phyloP scores from a whole-genome alignment of 2,329 filamentous ascomycete species.

The Pseudogymnoascus sp. region DNA sequence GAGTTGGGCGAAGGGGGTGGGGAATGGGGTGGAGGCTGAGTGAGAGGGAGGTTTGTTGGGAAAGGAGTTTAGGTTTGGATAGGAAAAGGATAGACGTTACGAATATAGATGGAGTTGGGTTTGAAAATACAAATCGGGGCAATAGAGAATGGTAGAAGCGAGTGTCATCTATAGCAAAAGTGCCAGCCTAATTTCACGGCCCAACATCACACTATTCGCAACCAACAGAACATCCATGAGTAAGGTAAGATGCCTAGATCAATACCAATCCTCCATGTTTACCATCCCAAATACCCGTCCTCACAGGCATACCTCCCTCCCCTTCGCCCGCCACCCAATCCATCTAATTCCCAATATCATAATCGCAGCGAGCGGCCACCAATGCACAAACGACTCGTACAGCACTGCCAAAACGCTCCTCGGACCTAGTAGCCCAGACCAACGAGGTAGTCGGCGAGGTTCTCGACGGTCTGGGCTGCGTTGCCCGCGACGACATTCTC shows the following conservation, averaged over 20 bases:
- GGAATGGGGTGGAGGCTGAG: slow-evolving; percentile 7
- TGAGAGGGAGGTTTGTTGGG: not conserved
- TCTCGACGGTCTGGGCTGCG: slow-evolving; percentile 70
- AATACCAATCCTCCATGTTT: not conserved
- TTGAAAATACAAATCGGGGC: not conserved
- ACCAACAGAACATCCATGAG: not conserved
- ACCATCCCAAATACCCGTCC: not conserved
- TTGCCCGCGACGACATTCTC: slow-evolving; percentile 66
- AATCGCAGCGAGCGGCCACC: not conserved
- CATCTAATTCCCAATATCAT: slow-evolving; percentile 1
- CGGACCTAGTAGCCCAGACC: slow-evolving; percentile 55
- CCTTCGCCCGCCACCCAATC: not conserved
- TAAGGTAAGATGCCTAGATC: not conserved
- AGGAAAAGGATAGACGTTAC: not conserved
- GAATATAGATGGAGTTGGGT: not conserved
- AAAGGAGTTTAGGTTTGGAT: not conserved
- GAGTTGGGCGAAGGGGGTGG: slow-evolving; percentile 37
- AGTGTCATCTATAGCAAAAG: slow-evolving; percentile 1
- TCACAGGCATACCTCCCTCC: not conserved
- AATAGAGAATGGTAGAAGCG: not conserved
- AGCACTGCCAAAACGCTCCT: not conserved
- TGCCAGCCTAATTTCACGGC: not conserved
- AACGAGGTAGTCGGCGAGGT: slow-evolving; percentile 80
- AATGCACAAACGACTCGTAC: slow-evolving; percentile 1
- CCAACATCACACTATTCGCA: not conserved